Evolutionary conservation across 2,329 filamentous ascomycete species (phyloP), one percentile per base, ranked within the genome.

Genomic region (Hymenoscyphus repandus): DNA sequence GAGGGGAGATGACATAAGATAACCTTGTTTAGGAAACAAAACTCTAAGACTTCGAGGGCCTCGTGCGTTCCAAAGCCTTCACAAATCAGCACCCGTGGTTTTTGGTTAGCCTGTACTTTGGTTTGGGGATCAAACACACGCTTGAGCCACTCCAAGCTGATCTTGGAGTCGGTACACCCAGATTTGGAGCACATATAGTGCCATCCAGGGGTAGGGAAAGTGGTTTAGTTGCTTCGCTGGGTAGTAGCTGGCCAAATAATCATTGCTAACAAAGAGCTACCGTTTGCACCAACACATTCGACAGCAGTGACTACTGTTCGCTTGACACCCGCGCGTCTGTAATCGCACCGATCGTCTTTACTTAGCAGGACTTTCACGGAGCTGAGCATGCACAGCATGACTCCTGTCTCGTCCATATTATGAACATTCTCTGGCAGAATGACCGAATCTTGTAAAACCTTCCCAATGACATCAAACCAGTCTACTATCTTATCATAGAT

Each of bases 301-400:
- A 43, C 31, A 15, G 40, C 13, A 43, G 40, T 43, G 1, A 43
- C 40, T n/a, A 31, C 15, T 13, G 40, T 43, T 5, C 40, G 40
- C 40, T 43, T 43, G n/a, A 43, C 20, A 12, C 2, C 40, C 20
- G 20, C 27, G 7, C 40, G 18, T 27, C 40, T 43, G 31, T 43
- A 43, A 15, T 43, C 20, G 12, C 40, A 22, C 40, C 2, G 40
- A 12, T 43, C 27, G 27, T 43, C 40, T n/a, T 31, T 43, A 31
- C 58, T 51, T 51, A 67, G 54, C 12, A 69, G 59, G 31, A 66
- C 65, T 56, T 68, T 67, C 2, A 68, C 38, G 34, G 62, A 64
- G 31, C 49, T 53, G 2, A 60, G 59, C 50, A 60, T 53, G 39
- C 22, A 57, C 15, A 69, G 56, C 55, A 68, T 58, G 12, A 69